A percentile compares a stretch with the other conserved stretches of the same genome.
These are phyloP conservation scores for Carex kokanica DNA, from an alignment of 176 grass and related monocot genomes.

Conservation along the genomic window DNA sequence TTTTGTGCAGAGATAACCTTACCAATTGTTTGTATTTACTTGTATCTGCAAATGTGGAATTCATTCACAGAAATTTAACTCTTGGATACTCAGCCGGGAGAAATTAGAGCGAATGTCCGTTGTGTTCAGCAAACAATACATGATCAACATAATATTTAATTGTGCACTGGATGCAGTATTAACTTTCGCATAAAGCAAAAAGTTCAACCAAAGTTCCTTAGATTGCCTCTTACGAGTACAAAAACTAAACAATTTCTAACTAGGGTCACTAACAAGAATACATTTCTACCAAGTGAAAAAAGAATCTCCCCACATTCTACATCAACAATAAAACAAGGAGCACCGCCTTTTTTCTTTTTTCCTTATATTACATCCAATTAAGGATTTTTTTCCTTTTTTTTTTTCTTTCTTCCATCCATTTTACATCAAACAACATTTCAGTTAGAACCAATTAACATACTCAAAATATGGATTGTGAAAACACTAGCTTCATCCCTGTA, in stretches of 20 bases:
- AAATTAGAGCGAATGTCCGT: not conserved
- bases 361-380: not conserved
- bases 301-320: not conserved
- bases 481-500: slow-evolving; percentile 19
- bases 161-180: not conserved
- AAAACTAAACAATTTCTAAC: slow-evolving; percentile 6
- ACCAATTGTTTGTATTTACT: not conserved
- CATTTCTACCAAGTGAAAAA: not conserved
- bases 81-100: not conserved
- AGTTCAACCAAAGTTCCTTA: not conserved
- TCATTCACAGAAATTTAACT: not conserved
- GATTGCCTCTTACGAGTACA: not conserved
- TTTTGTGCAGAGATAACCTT: not conserved
- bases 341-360: not conserved
- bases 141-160: not conserved
- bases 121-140: not conserved
- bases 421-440: slow-evolving; percentile 15
- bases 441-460: slow-evolving; percentile 3
- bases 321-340: not conserved
- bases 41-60: not conserved
- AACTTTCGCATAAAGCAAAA: not conserved
- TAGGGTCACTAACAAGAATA: not conserved
- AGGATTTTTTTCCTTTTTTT: not conserved
- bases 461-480: slow-evolving; percentile 1
- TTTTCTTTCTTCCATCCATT: not conserved